Evolutionary conservation across 352 stramenopile genomes (phyloP), one percentile per base, ranked within the genome.

Genomic region (Globisporangium spinosum): DNA sequence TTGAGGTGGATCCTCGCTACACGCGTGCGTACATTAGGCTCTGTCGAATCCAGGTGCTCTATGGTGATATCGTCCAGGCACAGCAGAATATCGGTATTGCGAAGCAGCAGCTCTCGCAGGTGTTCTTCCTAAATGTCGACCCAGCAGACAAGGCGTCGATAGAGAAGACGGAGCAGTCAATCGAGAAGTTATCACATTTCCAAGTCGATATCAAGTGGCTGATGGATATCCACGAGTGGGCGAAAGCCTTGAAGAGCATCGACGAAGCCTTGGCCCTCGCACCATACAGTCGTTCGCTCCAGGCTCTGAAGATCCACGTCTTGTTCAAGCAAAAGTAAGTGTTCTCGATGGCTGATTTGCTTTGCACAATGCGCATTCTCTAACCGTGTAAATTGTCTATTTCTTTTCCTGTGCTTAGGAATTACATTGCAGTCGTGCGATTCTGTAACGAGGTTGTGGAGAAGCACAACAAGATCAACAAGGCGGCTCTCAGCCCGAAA

Each of bases 1-100:
- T 96, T 25, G 79, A 83, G 13, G 68, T 76, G 8, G 84, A 96
- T 47, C 71, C 80, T n/a, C 71, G 68, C 3, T 94, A 96, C 56
- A 79, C 83, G n/a, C 76, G 82, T 38, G 87, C 87, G 2, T 91
- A 94, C 58, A 70, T 95, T 53, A 80, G 88, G 6, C 64, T 91
- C 8, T 78, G 75, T 4, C 78, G 83, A n/a, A 86, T 93, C 57
- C 83, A 91, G 72, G 65, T 94, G 0, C 69, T 92, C 62, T 62
- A 91, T 2, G 88, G 86, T 0, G 81, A 94, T 58, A 70, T 79
- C 25, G 62, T 69, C 12, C 70, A 80, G 20, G 85, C 86, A 1
- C 85, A 85, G 68, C 69, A 82, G 25, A 90, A 78, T 56, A 54
- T 87, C 13, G 58, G 65, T 9, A 87, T 73, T 2, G 80, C 83